These are phyloP conservation scores for Pseudoneurospora amorphoporcata DNA, from an alignment of 495 filamentous ascomycete species.

Conservation along the genomic window DNA sequence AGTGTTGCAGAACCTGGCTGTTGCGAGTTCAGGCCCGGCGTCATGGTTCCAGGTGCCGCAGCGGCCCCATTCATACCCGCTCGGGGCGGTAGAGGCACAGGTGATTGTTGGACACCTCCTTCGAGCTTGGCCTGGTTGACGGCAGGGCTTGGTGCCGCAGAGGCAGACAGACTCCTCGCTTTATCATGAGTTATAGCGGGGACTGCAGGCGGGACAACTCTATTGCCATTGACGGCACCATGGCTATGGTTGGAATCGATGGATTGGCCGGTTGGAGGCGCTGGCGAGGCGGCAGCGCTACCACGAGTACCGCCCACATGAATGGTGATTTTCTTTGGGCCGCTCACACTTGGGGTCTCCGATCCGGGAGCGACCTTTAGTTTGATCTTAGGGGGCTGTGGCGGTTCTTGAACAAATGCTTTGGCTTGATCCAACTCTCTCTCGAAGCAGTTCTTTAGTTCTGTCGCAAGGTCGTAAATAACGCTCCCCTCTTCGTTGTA, in stretches of 20 bases:
- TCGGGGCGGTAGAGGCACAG: constrained; percentile 12
- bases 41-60: neutral
- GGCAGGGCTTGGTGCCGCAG: constrained; percentile 39
- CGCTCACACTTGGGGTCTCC: constrained; percentile 21
- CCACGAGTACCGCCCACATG: constrained; percentile 41
- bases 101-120: constrained; percentile 28
- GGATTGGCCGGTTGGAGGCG: constrained; percentile 36
- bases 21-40: constrained; percentile 6
- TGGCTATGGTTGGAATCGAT: constrained; percentile 22
- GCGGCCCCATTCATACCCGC: neutral
- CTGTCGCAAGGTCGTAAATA: constrained; percentile 58
- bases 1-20: constrained; percentile 20
- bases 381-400: constrained; percentile 60
- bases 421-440: constrained; percentile 59
- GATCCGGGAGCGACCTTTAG: constrained; percentile 47
- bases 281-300: constrained; percentile 43
- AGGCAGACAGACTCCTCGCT: constrained; percentile 33
- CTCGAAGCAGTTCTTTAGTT: constrained; percentile 62
- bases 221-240: constrained; percentile 16
- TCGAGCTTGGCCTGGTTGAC: constrained; percentile 32
- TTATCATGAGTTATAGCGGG: constrained; percentile 25
- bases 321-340: constrained; percentile 44
- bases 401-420: constrained; percentile 47
- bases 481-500: constrained; percentile 87
- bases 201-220: constrained; percentile 12